Percentiles rank a stretch among this genome's conserved stretches.
These are phyloP conservation scores for Candida smagusa DNA, from an alignment of 1,139 yeast genomes.

Conservation along the genomic window DNA sequence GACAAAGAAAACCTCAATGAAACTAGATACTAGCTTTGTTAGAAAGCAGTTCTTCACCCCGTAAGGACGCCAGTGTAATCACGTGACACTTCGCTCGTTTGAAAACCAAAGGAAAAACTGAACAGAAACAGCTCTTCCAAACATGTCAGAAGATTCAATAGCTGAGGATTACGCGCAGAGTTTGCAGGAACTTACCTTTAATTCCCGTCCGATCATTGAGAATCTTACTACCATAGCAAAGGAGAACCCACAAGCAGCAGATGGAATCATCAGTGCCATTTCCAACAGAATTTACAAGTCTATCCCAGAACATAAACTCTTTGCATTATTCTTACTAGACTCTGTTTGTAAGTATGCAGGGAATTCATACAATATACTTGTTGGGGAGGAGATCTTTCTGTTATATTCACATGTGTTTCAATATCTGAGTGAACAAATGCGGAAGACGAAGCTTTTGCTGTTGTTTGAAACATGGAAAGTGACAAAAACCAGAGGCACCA, in stretches of 20 bases:
- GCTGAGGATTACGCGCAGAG: conserved; percentile 62
- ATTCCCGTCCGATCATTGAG: conserved; percentile 86
- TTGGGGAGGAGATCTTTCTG: conserved; percentile 64
- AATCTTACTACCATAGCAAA: conserved; percentile 84
- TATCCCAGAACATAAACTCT: conserved; percentile 79
- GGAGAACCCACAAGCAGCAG: conserved; percentile 75
- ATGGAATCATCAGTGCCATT: conserved; percentile 72
- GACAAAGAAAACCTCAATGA: no score
- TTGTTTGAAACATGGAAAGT: conserved; percentile 85
- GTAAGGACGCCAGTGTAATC: not conserved
- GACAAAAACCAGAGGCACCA: conserved; percentile 52
- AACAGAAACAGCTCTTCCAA: not conserved
- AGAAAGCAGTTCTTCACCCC: no score
- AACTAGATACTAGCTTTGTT: no score
- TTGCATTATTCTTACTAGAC: conserved; percentile 78
- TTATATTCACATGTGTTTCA: conserved; percentile 77
- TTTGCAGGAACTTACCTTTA: conserved; percentile 75
- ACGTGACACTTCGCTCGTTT: not conserved
- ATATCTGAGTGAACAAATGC: conserved; percentile 68
- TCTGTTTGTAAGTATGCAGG: conserved; percentile 94
- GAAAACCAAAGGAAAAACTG: not conserved
- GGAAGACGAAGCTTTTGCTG: conserved; percentile 64
- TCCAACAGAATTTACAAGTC: conserved; percentile 52
- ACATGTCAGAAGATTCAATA: conserved; percentile 7
- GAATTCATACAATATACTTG: conserved; percentile 74